phyloP scores from a whole-genome alignment of 495 filamentous ascomycete genomes.

The Cetradonia linearis region DNA sequence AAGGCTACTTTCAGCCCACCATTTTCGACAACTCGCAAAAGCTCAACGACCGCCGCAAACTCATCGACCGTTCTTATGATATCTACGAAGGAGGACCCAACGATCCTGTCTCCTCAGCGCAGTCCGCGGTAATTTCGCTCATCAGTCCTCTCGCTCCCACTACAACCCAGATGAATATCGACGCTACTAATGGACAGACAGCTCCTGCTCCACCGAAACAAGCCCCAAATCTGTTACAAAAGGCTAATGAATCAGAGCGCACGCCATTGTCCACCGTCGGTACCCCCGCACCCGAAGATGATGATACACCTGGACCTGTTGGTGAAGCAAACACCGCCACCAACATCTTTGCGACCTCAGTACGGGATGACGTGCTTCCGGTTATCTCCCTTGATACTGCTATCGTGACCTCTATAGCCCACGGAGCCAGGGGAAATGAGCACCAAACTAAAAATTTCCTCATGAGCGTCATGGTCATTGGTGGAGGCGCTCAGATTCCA shows the following conservation, averaged over 20 bases:
- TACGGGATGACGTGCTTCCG: conserved; percentile 75
- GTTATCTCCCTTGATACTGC: conserved; percentile 76
- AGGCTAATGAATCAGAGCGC: conserved; percentile 46
- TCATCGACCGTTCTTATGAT: conserved; percentile 79
- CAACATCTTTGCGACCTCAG: conserved; percentile 40
- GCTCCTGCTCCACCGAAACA: conserved; percentile 18
- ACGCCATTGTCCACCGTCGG: conserved; percentile 81
- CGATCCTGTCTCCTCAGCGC: conserved; percentile 78
- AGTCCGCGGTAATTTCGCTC: conserved; percentile 61
- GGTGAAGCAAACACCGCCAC: conserved; percentile 29
- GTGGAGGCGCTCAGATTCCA: conserved; percentile 73
- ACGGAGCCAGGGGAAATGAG: conserved; percentile 80
- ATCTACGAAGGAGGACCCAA: conserved; percentile 86
- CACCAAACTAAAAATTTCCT: conserved; percentile 87
- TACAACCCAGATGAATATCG: conserved; percentile 12
- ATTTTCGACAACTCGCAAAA: conserved; percentile 77
- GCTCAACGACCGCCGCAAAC: conserved; percentile 60
- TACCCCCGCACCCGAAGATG: conserved; percentile 71
- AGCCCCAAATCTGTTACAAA: conserved; percentile 34
- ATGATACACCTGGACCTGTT: conserved; percentile 54
- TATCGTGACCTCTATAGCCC: conserved; percentile 75
- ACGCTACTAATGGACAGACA: conserved; percentile 17
- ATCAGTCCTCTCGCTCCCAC: conserved; percentile 45
- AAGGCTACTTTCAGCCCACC: conserved; percentile 78
- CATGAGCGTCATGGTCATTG: conserved; percentile 90